Conservation (phyloP, 352 stramenopile genomes). For the Phytophthora chlamydospora region DNA sequence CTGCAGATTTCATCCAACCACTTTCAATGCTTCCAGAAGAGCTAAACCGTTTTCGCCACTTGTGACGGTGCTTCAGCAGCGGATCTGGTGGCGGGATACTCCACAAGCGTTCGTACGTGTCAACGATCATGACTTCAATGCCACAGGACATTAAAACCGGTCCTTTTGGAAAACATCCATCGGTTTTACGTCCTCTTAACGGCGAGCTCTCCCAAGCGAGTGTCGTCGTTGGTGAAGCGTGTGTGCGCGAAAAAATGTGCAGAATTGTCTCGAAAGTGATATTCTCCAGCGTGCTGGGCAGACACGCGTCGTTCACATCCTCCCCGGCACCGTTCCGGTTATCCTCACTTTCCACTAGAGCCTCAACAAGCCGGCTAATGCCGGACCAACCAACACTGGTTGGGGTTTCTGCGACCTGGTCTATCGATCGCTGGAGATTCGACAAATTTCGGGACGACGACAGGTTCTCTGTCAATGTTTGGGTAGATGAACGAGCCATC, state of each 20-base stretch:
- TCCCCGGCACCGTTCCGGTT: constrained; percentile 13
- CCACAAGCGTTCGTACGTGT: constrained; percentile 85
- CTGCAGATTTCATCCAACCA: constrained; percentile 49
- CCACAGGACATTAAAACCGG: constrained; percentile 72
- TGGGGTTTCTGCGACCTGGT: constrained; percentile 26
- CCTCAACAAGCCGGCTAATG: constrained; percentile 38
- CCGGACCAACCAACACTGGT: constrained; percentile 24
- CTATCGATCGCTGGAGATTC: constrained; percentile 58
- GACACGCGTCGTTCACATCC: constrained; percentile 21
- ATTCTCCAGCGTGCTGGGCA: constrained; percentile 53
- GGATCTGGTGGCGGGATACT: constrained; percentile 82
- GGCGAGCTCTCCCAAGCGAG: constrained; percentile 57
- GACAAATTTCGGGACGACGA: constrained; percentile 56
- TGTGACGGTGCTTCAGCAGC: constrained; percentile 78
- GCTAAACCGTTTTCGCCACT: constrained; percentile 73
- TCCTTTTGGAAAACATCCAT: constrained; percentile 71
- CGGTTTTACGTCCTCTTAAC: constrained; percentile 41
- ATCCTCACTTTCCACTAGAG: constrained; percentile 28
- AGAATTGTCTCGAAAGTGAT: constrained; percentile 80
- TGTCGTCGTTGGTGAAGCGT: constrained; percentile 42
- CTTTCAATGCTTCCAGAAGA: constrained; percentile 11
- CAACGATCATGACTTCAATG: constrained; percentile 74
- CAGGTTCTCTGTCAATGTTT: constrained; percentile 65
- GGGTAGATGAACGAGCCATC: constrained; percentile 41
- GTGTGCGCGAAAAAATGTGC: constrained; percentile 75